Evolutionary conservation across 371 early-diverging fungal species (phyloP).

Genomic region (Rhizopus arrhizus): DNA sequence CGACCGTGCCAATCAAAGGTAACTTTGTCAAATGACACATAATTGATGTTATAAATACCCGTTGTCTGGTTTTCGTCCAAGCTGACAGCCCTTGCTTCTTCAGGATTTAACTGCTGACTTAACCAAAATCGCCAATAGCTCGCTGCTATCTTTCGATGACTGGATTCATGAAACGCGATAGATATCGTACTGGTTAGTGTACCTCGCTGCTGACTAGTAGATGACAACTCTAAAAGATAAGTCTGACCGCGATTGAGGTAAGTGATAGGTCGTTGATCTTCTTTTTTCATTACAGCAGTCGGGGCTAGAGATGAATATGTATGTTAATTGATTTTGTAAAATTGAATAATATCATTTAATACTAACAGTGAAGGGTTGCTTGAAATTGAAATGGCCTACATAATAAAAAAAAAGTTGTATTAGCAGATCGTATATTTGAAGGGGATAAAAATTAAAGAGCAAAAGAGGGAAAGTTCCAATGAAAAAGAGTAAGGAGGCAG

Average conservation of each 20-base stretch:
- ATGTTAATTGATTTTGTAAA: not conserved
- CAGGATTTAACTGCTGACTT: slow-evolving; percentile 67
- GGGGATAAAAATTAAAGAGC: too few species aligned
- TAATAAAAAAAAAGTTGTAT: not conserved
- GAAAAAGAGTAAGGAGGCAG: not conserved
- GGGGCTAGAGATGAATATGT: slow-evolving; percentile 30
- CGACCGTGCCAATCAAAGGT: slow-evolving; percentile 75
- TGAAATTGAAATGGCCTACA: slow-evolving; percentile 26
- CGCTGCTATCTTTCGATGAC: slow-evolving; percentile 68
- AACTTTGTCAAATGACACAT: slow-evolving; percentile 68
- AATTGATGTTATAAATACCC: slow-evolving; percentile 58
- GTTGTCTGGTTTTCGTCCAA: slow-evolving; percentile 43
- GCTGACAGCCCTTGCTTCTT: slow-evolving; percentile 65
- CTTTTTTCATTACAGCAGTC: slow-evolving; percentile 38
- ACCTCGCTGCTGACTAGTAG: slow-evolving; percentile 43
- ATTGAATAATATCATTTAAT: not conserved
- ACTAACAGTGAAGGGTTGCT: slow-evolving; percentile 23
- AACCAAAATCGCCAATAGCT: slow-evolving; percentile 83
- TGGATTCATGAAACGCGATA: slow-evolving; percentile 74
- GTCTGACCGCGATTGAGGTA: slow-evolving; percentile 72
- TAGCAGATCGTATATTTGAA: not conserved
- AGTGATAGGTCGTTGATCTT: slow-evolving; percentile 52
- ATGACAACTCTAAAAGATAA: slow-evolving; percentile 44
- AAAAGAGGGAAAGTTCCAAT: not conserved
- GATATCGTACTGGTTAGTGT: slow-evolving; percentile 62